Evolutionary conservation across 169 alveolate genomes (phyloP), one percentile per base, ranked within the genome.

Genomic region (Plasmodium berghei): DNA sequence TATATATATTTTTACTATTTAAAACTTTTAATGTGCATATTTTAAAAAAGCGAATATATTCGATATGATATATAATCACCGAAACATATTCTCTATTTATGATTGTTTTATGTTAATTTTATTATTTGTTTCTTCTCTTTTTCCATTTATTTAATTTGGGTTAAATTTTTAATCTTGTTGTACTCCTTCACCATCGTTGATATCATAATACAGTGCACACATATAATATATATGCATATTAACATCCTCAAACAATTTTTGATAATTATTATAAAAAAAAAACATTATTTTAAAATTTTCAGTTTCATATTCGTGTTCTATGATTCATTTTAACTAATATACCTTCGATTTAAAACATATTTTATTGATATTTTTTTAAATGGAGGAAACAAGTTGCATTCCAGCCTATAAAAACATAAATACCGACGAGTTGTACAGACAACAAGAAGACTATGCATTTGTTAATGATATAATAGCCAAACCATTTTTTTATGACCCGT

Each of bases 381-480:
- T 77, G 89, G 75, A 77, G 14, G 89, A 63, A 64, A 34, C 55
- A 54, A 42, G 89, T 34, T 77, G 75, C 28, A 77, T 77, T 14
- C 89, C 89, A 18, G 89, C 77, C n/a, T 77, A 77, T 59, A 52
- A 67, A 62, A 54, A 64, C 55, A 77, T 77, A 63, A 77, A 77
- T 58, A 9, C 40, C 26, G 59, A 77, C 40, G 48, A 61, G 5
- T 46, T 77, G 74, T 77, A 77, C 69, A 77, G 34, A 42, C 89
- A 66, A n/a, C 89, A 77, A 63, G 89, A 77, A 77, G 89, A 77
- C 75, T 77, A 64, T 45, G 77, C 77, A 20, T 77, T 63, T 46
- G 89, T 54, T 48, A 77, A 77, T 64, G 75, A 77, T 40, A 77
- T 77, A 77, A 77, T 34, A 64, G 89, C 89, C 28, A 77, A 69